These are phyloP conservation scores for Fomitopsis betulina DNA, from an alignment of 1,284 basidiomycete species.

Conservation along the genomic window DNA sequence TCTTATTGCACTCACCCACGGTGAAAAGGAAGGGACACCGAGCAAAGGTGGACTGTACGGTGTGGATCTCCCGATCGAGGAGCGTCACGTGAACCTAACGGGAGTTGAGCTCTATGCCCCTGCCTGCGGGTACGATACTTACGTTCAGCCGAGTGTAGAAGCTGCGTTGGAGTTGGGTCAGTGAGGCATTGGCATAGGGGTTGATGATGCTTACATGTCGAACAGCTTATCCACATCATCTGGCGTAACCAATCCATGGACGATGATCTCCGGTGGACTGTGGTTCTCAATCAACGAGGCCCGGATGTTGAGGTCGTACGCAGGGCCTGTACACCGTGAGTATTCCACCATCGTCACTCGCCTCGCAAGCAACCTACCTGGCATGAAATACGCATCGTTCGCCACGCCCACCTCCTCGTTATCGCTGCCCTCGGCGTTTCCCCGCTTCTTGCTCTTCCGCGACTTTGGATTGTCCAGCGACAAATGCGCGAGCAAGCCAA, in stretches of 20 bases:
- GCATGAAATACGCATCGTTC: constrained; percentile 78
- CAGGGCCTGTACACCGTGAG: constrained; percentile 44
- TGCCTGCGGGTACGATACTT: constrained; percentile 22
- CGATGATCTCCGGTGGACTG: constrained; percentile 77
- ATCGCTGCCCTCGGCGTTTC: constrained; percentile 35
- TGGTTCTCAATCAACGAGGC: constrained; percentile 76
- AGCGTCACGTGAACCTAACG: constrained; percentile 67
- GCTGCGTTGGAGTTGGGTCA: constrained; percentile 26
- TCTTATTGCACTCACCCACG: constrained; percentile 51
- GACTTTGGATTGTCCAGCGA: constrained; percentile 51
- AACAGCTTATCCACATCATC: constrained; percentile 82
- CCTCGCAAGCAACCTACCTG: constrained; percentile 39
- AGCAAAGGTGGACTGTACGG: constrained; percentile 65
- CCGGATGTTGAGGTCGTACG: constrained; percentile 61
- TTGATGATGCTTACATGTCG: constrained; percentile 61
- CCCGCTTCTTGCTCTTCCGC: constrained; percentile 32
- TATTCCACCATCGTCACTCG: background rate
- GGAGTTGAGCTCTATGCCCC: background rate
- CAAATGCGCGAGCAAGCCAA: constrained; percentile 69
- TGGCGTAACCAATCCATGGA: constrained; percentile 75
- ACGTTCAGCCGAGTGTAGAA: constrained; percentile 73
- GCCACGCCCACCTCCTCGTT: constrained; percentile 77
- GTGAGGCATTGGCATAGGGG: background rate
- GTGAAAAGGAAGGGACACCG: constrained; percentile 82
- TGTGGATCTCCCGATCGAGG: constrained; percentile 71